Percentiles rank a stretch among this genome's conserved stretches.
These are phyloP conservation scores for Chlorella sp. DNA, from an alignment of 139 green algal genomes.

Conservation along the genomic window DNA sequence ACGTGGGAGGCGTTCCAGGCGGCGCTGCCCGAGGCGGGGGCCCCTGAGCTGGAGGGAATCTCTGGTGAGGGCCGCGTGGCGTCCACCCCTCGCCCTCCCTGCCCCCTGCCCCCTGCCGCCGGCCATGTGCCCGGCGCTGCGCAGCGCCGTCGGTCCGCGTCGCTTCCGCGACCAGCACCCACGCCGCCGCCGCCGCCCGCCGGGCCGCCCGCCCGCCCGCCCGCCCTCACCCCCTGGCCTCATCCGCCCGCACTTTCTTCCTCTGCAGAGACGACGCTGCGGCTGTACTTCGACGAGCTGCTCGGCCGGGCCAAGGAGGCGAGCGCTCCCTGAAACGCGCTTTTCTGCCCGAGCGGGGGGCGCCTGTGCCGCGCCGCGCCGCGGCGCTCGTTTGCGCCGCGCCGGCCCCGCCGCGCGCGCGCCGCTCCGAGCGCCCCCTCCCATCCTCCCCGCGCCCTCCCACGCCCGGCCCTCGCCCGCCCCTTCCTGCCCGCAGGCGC, in stretches of 20 bases:
- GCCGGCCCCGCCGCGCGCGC: neutral
- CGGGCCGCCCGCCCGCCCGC: neutral
- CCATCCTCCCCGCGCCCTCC: neutral
- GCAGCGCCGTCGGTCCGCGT: neutral
- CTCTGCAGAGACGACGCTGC: slow-evolving; percentile 54
- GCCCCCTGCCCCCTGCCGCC: neutral
- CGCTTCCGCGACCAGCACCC: neutral
- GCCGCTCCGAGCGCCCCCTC: neutral
- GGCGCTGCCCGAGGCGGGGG: slow-evolving; percentile 23
- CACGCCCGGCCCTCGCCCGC: neutral
- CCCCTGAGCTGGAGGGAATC: neutral
- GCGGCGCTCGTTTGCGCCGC: neutral
- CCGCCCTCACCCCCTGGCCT: neutral
- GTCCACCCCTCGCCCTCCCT: neutral
- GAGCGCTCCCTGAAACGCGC: neutral
- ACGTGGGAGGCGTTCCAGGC: slow-evolving; percentile 50
- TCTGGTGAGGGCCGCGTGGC: neutral
- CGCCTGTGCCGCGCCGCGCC: neutral
- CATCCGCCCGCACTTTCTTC: neutral
- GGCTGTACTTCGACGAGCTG: slow-evolving; percentile 64
- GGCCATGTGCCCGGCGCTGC: neutral
- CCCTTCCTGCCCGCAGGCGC: slow-evolving; percentile 18
- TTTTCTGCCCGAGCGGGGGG: neutral
- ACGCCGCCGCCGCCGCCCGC: neutral
- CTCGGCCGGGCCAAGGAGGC: slow-evolving; percentile 43